Evolutionary conservation across 1,284 basidiomycete genomes (phyloP), one percentile per base, ranked within the genome.

Genomic region (Austroboletus niveus): DNA sequence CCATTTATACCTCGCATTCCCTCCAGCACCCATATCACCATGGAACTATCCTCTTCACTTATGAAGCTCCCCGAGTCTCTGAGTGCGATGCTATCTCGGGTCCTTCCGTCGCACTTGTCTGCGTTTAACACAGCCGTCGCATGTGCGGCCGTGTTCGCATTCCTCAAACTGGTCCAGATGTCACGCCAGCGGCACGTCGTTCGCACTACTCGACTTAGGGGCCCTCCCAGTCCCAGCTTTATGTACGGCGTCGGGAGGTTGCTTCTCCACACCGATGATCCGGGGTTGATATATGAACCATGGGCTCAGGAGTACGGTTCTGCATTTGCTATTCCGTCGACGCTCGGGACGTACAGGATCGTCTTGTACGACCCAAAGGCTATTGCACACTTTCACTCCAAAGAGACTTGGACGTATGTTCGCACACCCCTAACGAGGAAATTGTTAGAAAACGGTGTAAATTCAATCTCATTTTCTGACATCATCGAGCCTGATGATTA

Each of bases 291-390:
- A 3, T 64, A 58, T 31, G 62, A 64, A 44, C 20, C 43, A 2
- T 64, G 63, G 60, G 58, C 55, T 0, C 42, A 20, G n/a, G 49
- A 48, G 22, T 60, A 57, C 3, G 81, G 82, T 1, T 57, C 71
- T 1, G 78, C 73, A 0, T 83, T 68, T 57, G 56, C 42, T 4
- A 31, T 78, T 9, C 75, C 79, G 1, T 65, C 67, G 1, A 61
- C 68, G 0, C 60, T 84, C 17, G 78, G 80, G 2, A 57, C 59
- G 0, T 66, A 58, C 2, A 64, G 65, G 27, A 62, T 82, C 31
- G 59, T 81, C 15, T 58, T 85, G 17, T 70, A 68, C 34, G 82
- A 84, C 58, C 75, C 80, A 1, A 81, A 76, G 60, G 81, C 81
- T 0, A 69, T 79, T 34, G 65, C 73, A 0, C 78, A 84, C 54